Percentiles rank a stretch among this genome's conserved stretches.
Evolutionary conservation across 2,329 filamentous ascomycete genomes (phyloP).

Genomic region (Colletotrichum tanaceti): DNA sequence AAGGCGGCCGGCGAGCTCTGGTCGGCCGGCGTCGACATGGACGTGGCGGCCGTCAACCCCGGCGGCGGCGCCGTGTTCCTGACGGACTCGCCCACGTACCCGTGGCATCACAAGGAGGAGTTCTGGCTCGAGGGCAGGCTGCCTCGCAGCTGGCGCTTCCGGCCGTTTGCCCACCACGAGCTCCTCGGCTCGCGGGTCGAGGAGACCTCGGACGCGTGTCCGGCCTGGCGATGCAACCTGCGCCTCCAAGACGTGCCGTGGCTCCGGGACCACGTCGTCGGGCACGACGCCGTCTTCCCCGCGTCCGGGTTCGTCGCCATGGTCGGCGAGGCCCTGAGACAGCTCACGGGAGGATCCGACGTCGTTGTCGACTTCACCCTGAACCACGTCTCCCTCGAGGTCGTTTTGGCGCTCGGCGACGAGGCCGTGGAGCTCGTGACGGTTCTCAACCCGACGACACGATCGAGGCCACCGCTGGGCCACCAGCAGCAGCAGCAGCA

Average conservation of each 20-base stretch:
- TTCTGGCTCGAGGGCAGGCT: conserved; percentile 29
- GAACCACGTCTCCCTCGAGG: conserved; percentile 46
- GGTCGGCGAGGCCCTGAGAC: conserved; percentile 30
- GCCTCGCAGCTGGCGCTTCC: conserved; percentile 25
- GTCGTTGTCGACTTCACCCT: conserved; percentile 46
- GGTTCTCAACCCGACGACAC: conserved; percentile 44
- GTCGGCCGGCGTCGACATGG: conserved; percentile 4
- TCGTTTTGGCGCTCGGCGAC: conserved; percentile 48
- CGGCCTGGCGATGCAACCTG: conserved; percentile 31
- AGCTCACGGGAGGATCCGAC: conserved; percentile 15
- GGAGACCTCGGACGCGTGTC: conserved; percentile 27
- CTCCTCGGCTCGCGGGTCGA: conserved; percentile 29
- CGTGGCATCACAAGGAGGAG: conserved; percentile 29
- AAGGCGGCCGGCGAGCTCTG: conserved; percentile 37
- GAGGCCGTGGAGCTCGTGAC: conserved; percentile 49
- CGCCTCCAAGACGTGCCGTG: conserved; percentile 29
- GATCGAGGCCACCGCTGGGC: conserved; percentile 43
- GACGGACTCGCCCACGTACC: conserved; percentile 27
- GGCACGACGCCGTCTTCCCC: conserved; percentile 18
- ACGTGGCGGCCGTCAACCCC: conserved; percentile 24
- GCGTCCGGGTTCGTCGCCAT: conserved; percentile 31
- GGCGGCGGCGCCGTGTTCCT: conserved; percentile 11
- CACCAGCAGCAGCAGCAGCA: too few relatives aligned
- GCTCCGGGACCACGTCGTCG: conserved; percentile 25
- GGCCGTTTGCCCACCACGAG: conserved; percentile 28